Base-by-base conservation (phyloP, 345 rosid species). In the Reutealis trisperma region DNA sequence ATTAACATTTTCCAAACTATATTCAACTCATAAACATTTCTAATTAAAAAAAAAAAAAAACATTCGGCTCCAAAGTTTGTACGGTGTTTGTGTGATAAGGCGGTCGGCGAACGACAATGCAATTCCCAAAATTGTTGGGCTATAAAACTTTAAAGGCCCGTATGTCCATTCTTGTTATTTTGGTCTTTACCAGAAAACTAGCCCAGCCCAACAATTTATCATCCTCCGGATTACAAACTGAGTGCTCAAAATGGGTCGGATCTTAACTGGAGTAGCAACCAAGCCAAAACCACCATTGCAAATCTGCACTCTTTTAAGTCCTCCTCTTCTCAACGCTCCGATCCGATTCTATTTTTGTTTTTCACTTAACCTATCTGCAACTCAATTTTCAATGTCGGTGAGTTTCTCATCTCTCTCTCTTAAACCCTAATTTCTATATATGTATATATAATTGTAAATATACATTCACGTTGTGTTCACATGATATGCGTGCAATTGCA, bases 361-460 rank as follows among this genome's bases (percentile, higher is more conserved):
- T 25, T 0, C 45, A 6, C n/a, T 52, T 52, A 27, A 15, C 11
- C 57, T 7, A 59, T 42, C 51, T 32, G 6, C 45, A 10, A 1
- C 55, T 62, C 70, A 52, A 24, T 69, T 24, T 24, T 51, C 81
- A 77, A 90, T 90, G 93, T 90, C 90, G 88, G 91, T 88, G 83
- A 32, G 93, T 81, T 81, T 32, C 16, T 1, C n/a, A 24, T 21
- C 22, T 4, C 49, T 57, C 59, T 41, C 19, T 58, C 6, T 27
- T 62, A 74, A 75, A 59, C 70, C 75, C 75, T 58, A 66, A 25
- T 81, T 60, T 54, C 42, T 4, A 4, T 15, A 4, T 15, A 4
- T 21, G 1, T 27, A 27, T 27, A 37, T 32, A 1, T 11, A 15
- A 16, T 1, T n/a, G 37, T 37, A 37, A 37, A 37, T 2, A 4